Conservation (phyloP, 2,329 filamentous ascomycete genomes). For the Xylariaceae sp. region DNA sequence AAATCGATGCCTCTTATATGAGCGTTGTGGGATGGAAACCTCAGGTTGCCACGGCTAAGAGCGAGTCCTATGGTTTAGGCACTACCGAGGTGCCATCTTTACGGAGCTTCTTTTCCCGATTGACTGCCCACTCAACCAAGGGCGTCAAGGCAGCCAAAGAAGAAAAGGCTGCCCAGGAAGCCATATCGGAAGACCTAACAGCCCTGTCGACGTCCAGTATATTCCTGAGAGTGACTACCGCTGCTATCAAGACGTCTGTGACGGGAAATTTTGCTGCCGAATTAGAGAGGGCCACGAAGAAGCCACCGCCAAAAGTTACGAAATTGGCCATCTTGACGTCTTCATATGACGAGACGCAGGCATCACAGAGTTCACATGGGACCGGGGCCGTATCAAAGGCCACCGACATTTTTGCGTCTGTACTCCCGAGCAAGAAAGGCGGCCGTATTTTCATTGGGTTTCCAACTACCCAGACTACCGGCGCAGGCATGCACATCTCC, state of each 20-base stretch:
- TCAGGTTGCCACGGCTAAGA: conserved; percentile 34
- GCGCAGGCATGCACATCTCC: conserved; percentile 86
- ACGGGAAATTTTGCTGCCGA: conserved; percentile 68
- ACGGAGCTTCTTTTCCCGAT: conserved; percentile 70
- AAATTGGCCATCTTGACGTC: conserved; percentile 83
- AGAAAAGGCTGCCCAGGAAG: conserved; percentile 54
- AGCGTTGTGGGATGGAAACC: conserved; percentile 80
- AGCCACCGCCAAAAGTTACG: conserved; percentile 83
- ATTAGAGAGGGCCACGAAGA: conserved; percentile 92
- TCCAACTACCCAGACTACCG: conserved; percentile 93
- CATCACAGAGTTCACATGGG: conserved; percentile 49
- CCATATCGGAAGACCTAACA: conserved; percentile 64
- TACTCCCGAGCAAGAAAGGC: conserved; percentile 76
- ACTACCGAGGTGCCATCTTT: conserved; percentile 54
- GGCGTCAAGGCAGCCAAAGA: conserved; percentile 50
- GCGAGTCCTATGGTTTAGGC: conserved; percentile 41
- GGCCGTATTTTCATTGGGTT: conserved; percentile 96
- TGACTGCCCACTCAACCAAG: conserved; percentile 53
- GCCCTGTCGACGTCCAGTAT: conserved; percentile 68
- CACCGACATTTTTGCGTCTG: conserved; percentile 79
- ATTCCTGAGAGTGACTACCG: conserved; percentile 82
- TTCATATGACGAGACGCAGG: conserved; percentile 73
- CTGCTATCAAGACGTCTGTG: conserved; percentile 71
- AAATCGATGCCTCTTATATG: conserved; percentile 89
- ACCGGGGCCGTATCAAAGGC: conserved; percentile 44